Evolutionary conservation across 2,329 filamentous ascomycete genomes (phyloP), one percentile per base, ranked within the genome.

Genomic region (Sclerotinia trifoliorum): DNA sequence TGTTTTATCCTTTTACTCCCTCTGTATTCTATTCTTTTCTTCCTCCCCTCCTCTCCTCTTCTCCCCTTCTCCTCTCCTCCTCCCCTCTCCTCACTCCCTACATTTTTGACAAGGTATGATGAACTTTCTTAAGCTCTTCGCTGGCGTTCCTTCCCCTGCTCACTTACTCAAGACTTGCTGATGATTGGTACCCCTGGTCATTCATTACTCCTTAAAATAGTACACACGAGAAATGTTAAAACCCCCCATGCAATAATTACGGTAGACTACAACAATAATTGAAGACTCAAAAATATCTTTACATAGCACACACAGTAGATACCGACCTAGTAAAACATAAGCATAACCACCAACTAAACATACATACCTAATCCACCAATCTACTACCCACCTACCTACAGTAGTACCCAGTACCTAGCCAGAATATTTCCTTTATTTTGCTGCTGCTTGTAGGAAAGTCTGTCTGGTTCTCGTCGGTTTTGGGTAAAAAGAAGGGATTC

Each of bases 171-270:
- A 42, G 39, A 42, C 39, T 48, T 19, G 21, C 21, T 52, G 24
- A 24, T 29, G 35, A 21, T 44, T 2, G 26, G 35, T 52, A 26
- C 13, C 57, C 57, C 57, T 60, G 42, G 39, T 48, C 42, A 11
- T 48, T 48, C 42, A 11, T 48, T n/a, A 24, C 57, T 61, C 57
- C 57, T 48, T 61, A 61, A 61, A 61, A 61, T 61, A 61, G 54
- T 39, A 29, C 13, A 35, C 42, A 48, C 58, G 39, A 48, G 44
- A 49, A 48, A 61, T 32, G 42, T 35, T 29, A 49, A 55, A 49
- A 35, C 26, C 26, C 57, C 57, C 35, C 35, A 29, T 21, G 26
- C 5, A 17, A 61, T 29, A 4, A 61, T 61, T 61, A 61, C 58
- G 58, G 58, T 17, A 35, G 58, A 61, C 58, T 19, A 61, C n/a